Conservation (phyloP, 2,329 filamentous ascomycete genomes). For the Fusarium coffeatum region DNA sequence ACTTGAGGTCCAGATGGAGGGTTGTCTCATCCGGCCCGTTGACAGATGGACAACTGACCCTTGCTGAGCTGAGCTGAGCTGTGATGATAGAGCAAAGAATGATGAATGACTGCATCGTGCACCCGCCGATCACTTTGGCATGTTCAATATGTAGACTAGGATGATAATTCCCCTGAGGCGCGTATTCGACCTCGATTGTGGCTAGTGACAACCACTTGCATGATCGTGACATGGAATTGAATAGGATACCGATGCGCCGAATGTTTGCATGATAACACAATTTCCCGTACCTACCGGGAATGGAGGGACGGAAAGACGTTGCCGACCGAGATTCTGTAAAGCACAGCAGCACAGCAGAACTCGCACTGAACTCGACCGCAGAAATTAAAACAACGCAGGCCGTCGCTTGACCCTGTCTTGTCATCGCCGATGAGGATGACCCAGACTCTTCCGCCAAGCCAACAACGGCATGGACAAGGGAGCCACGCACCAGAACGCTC, state of each 20-base stretch:
- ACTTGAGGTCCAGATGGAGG: slow-evolving; percentile 5
- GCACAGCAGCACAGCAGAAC: neutral
- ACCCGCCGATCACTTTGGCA: slow-evolving; percentile 27
- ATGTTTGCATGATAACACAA: slow-evolving; percentile 21
- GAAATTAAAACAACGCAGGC: neutral
- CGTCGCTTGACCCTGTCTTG: slow-evolving; percentile 1
- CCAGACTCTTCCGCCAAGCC: slow-evolving; percentile 33
- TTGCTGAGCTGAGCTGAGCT: slow-evolving; percentile 41
- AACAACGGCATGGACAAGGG: slow-evolving; percentile 4
- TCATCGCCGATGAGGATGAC: slow-evolving; percentile 34
- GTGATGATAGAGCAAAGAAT: slow-evolving; percentile 18
- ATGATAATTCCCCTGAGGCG: slow-evolving; percentile 34
- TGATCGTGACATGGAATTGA: slow-evolving; percentile 17
- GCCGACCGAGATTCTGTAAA: slow-evolving; percentile 13
- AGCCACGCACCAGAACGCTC: neutral
- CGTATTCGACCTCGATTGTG: slow-evolving; percentile 41
- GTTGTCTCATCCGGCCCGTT: slow-evolving; percentile 41
- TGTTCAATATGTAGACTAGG: neutral
- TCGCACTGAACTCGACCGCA: neutral
- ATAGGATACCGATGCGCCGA: slow-evolving; percentile 9
- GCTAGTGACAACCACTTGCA: slow-evolving; percentile 38
- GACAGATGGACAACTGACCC: slow-evolving; percentile 24
- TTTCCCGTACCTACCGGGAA: slow-evolving; percentile 8
- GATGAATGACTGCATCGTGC: slow-evolving; percentile 9
- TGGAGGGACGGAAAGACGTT: slow-evolving; percentile 13